Conservation (phyloP, 2,329 filamentous ascomycete species). For the Colletotrichum lini region DNA sequence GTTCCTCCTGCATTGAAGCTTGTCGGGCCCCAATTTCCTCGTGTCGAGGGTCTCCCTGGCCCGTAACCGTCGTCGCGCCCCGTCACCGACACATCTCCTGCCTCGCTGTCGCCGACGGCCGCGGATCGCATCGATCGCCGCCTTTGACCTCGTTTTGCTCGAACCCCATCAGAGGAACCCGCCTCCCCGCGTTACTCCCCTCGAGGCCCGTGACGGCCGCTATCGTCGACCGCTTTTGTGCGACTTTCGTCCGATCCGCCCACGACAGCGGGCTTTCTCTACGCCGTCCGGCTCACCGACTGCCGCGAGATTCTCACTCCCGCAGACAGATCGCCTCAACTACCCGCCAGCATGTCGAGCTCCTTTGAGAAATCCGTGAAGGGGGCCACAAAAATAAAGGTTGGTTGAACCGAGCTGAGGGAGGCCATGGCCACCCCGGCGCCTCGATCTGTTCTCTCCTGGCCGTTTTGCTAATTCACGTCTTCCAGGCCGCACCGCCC, state of each 20-base stretch:
- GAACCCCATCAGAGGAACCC: not conserved
- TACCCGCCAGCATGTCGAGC: conserved; percentile 74
- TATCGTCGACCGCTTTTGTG: conserved; percentile 9
- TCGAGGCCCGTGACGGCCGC: conserved; percentile 38
- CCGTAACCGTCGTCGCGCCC: conserved; percentile 33
- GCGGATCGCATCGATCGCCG: not conserved
- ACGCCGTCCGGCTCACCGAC: conserved; percentile 43
- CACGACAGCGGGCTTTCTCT: conserved; percentile 29
- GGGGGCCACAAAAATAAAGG: conserved; percentile 98
- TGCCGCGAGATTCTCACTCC: conserved; percentile 18
- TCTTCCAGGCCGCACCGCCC: conserved; percentile 75
- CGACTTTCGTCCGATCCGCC: conserved; percentile 40
- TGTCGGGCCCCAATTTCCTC: conserved; percentile 34
- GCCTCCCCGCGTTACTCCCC: conserved; percentile 1
- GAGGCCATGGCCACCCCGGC: conserved; percentile 5
- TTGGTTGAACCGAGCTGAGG: conserved; percentile 51
- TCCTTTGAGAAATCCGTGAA: conserved; percentile 99
- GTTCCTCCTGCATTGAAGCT: conserved; percentile 37
- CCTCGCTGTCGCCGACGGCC: conserved; percentile 20
- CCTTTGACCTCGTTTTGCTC: not conserved
- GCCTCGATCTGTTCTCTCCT: conserved; percentile 13
- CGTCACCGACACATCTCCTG: conserved; percentile 30
- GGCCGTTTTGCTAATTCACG: conserved; percentile 40
- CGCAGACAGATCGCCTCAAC: conserved; percentile 7
- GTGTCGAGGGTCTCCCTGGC: conserved; percentile 36